Base-by-base conservation (phyloP, 441 rosid genomes). In the Erodium trifolium region DNA sequence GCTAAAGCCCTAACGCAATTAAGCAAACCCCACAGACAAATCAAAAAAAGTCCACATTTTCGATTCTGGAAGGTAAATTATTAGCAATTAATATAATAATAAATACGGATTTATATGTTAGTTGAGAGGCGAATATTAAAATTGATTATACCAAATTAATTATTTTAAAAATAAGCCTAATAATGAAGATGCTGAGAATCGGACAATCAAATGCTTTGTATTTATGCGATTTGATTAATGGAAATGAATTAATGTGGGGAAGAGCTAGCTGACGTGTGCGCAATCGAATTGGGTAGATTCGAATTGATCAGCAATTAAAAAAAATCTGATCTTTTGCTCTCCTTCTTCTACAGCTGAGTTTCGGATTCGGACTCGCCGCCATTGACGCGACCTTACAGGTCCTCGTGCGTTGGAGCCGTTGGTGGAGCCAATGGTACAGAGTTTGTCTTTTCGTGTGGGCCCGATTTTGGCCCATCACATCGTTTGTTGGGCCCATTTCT, bases 361-460 rank as follows among this genome's bases (percentile, higher is more conserved):
- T 51, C 18, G 7, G 17, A 13, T 3, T 51, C 59, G 59, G 37
- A 3, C 6, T 51, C 59, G 17, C 16, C 59, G 18, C 59, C 59
- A 51, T 51, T n/a, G 17, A n/a, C 17, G 59, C 59, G 59, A 51
- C 59, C 59, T 51, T 51, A 51, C 59, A 51, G 59, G 5, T 51
- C 59, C 17, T n/a, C 2, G 49, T 51, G 59, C 18, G 59, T 51
- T 51, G 18, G 59, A 51, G 17, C 17, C 18, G 17, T 14, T n/a
- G 17, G 59, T 51, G 59, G 59, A 13, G 14, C 59, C 59, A 3
- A 51, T 0, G 5, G 59, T 3, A 4, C 49, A 43, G 12, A 43
- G 12, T 13, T 41, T 43, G 49, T 43, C 37, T 43, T 43, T 43
- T 43, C 49, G 8, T 8, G 12, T 43, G 49, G 49, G 49, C 49